phyloP scores from a whole-genome alignment of 176 grass and related monocot genomes.

The Carex cristatella region DNA sequence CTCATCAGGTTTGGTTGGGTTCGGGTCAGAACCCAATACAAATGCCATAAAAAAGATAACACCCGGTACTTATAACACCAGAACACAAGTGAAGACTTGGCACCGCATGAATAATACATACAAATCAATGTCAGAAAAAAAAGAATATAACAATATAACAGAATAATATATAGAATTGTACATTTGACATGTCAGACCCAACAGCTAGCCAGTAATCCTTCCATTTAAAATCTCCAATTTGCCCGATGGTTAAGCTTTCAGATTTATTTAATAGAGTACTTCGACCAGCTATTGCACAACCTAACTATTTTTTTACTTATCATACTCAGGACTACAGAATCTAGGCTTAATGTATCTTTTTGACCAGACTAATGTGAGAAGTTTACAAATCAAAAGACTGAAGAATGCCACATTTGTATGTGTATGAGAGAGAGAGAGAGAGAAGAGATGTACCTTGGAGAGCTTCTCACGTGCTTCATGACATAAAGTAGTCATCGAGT shows the following conservation, averaged over 20 bases:
- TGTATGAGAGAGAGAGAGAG: background rate
- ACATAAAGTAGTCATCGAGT: constrained; percentile 75
- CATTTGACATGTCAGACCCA: background rate
- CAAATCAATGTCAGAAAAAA: background rate
- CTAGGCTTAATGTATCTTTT: background rate
- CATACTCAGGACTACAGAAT: background rate
- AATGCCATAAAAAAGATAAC: background rate
- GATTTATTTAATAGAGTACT: background rate
- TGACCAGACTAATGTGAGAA: background rate
- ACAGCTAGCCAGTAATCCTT: background rate
- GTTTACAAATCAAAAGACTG: background rate
- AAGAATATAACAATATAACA: background rate
- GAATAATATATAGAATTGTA: background rate
- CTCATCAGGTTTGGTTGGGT: background rate
- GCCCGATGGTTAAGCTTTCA: background rate
- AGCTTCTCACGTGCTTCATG: constrained; percentile 96
- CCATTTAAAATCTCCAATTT: background rate
- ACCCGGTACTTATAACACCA: background rate
- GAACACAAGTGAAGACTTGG: background rate
- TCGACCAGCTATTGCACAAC: background rate
- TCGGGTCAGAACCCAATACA: background rate
- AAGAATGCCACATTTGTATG: background rate
- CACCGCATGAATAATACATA: background rate
- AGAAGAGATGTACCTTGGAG: constrained; percentile 55
- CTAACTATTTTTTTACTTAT: background rate